phyloP scores from a whole-genome alignment of 2,329 filamentous ascomycete species.

The Pyrenochaeta sp. region DNA sequence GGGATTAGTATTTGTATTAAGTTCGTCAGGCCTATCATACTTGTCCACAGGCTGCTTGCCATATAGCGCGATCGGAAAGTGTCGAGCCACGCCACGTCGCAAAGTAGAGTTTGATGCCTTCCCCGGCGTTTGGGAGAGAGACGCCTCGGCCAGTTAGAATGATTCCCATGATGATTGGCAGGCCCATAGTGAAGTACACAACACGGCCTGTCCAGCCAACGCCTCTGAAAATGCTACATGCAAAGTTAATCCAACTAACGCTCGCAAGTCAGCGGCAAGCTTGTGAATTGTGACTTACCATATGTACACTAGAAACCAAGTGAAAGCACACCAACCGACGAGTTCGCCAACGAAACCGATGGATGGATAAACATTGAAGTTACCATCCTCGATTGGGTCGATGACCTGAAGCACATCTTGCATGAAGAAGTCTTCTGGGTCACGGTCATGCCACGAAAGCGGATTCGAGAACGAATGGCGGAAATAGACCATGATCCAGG shows the following conservation, averaged over 20 bases:
- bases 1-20: not conserved
- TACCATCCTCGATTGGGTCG: not conserved
- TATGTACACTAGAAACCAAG: not conserved
- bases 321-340: not conserved
- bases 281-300: not conserved
- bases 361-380: not conserved
- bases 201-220: slow-evolving; percentile 27
- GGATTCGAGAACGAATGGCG: slow-evolving; percentile 15
- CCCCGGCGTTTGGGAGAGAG: slow-evolving; percentile 18
- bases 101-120: slow-evolving; percentile 19
- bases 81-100: slow-evolving; percentile 13
- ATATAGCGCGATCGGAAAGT: slow-evolving; percentile 54
- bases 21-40: not conserved
- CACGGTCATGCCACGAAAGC: slow-evolving; percentile 15
- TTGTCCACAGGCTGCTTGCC: slow-evolving; percentile 58
- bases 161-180: slow-evolving; percentile 22
- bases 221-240: slow-evolving; percentile 20
- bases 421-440: slow-evolving; percentile 9
- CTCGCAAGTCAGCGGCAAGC: slow-evolving; percentile 1
- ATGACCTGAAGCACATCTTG: not conserved
- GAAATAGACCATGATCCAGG: slow-evolving; percentile 13
- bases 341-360: not conserved
- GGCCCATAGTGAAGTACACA: slow-evolving; percentile 33
- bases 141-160: slow-evolving; percentile 20
- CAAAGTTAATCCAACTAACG: slow-evolving; percentile 21